These are phyloP conservation scores for Wickerhamomyces kurtzmanii DNA, from an alignment of 805 yeast species.

Conservation along the genomic window DNA sequence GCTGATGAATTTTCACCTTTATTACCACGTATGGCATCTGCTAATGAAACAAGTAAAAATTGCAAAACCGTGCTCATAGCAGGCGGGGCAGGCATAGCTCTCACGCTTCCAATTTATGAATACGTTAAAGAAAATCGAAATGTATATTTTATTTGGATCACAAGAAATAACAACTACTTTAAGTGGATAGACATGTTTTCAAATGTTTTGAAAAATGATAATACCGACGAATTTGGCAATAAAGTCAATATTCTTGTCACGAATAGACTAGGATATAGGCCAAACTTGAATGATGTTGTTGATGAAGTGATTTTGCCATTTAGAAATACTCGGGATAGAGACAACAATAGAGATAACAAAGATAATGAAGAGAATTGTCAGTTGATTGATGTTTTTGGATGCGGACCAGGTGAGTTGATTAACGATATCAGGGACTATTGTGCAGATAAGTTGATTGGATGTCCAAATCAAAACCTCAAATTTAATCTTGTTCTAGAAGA, in stretches of 20 bases:
- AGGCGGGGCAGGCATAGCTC: slow-evolving; percentile 12
- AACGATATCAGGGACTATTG: too few species aligned
- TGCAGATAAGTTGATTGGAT: too few species aligned
- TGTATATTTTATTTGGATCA: slow-evolving; percentile 14
- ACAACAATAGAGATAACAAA: slow-evolving; percentile 1
- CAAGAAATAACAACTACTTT: slow-evolving; percentile 9
- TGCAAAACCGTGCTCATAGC: slow-evolving; percentile 11
- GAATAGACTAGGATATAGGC: slow-evolving; percentile 9
- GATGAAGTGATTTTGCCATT: too few species aligned
- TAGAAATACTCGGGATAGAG: too few species aligned
- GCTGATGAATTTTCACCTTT: neutral
- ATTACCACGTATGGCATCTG: neutral
- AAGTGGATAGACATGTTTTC: too few species aligned
- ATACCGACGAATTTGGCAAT: slow-evolving; percentile 1
- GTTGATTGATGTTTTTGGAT: slow-evolving; percentile 12
- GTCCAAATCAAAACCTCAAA: too few species aligned
- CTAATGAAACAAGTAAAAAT: neutral
- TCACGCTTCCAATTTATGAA: slow-evolving; percentile 7
- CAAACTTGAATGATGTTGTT: slow-evolving; percentile 8
- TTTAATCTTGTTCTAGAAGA: too few species aligned
- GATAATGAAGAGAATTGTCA: neutral
- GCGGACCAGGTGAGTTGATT: slow-evolving; percentile 15
- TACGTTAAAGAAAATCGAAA: slow-evolving; percentile 4
- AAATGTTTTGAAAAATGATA: neutral
- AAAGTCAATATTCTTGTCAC: slow-evolving; percentile 11